phyloP scores from a whole-genome alignment of 2,329 filamentous ascomycete species.

The Monascus ruber region DNA sequence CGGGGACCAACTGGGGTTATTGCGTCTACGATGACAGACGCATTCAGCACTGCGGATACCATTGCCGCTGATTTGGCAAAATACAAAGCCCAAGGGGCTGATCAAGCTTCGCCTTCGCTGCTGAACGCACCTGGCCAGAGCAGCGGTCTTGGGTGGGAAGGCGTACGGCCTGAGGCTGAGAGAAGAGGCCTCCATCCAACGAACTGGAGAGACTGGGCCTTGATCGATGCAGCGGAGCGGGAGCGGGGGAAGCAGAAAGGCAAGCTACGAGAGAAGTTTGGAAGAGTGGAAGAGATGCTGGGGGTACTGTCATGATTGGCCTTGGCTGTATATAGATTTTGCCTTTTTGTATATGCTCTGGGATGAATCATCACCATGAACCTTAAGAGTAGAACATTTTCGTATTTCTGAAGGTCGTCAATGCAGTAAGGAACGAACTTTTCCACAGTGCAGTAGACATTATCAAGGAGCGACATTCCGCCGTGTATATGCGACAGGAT shows the following conservation, averaged over 20 bases:
- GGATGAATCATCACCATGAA: too few species aligned
- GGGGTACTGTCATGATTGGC: constrained; percentile 20
- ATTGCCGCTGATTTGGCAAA: constrained; percentile 65
- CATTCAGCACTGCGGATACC: constrained; percentile 76
- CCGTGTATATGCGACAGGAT: too few species aligned
- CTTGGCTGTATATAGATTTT: not conserved
- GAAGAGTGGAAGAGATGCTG: constrained; percentile 47
- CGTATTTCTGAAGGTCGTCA: too few species aligned
- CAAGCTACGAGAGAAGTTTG: constrained; percentile 65
- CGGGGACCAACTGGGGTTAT: constrained; percentile 90
- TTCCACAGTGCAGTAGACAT: too few species aligned
- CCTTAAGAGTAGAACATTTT: too few species aligned
- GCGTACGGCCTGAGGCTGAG: constrained; percentile 50
- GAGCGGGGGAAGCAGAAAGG: constrained; percentile 53
- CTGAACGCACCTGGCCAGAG: constrained; percentile 32
- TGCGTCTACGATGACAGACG: constrained; percentile 89
- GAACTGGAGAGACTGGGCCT: constrained; percentile 75
- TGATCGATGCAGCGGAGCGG: constrained; percentile 69
- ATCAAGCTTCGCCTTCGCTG: constrained; percentile 25
- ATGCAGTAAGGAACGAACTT: too few species aligned
- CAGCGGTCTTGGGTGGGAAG: constrained; percentile 61
- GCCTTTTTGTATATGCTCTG: too few species aligned
- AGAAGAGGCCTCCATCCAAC: constrained; percentile 50
- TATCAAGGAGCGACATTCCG: too few species aligned
- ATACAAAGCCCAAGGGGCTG: constrained; percentile 5